Conservation (phyloP, 1,284 basidiomycete genomes). For the Neolentinus lepideus region DNA sequence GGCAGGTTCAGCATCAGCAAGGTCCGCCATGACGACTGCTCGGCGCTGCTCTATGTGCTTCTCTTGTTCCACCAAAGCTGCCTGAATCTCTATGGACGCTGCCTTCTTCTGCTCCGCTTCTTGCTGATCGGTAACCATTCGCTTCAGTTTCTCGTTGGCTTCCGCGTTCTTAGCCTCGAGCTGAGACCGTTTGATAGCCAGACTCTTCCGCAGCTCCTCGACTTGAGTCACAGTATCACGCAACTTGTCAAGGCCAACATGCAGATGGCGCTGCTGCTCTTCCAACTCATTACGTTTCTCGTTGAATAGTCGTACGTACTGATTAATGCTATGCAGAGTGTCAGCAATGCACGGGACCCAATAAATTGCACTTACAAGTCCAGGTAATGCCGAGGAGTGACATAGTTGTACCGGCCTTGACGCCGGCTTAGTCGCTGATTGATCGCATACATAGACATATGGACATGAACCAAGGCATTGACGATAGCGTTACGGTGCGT, state of each 20-base stretch:
- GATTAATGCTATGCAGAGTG: slow-evolving; percentile 71
- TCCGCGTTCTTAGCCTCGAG: slow-evolving; percentile 90
- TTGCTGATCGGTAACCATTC: slow-evolving; percentile 98
- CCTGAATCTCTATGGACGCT: slow-evolving; percentile 94
- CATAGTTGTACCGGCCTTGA: slow-evolving; percentile 92
- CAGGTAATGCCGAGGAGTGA: slow-evolving; percentile 97
- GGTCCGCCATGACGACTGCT: slow-evolving; percentile 88
- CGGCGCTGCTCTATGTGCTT: slow-evolving; percentile 84
- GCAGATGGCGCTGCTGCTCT: slow-evolving; percentile 97
- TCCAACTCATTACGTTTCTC: slow-evolving; percentile 99
- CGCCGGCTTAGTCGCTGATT: slow-evolving; percentile 86
- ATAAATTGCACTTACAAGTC: slow-evolving; percentile 74
- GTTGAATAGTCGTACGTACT: slow-evolving; percentile 93
- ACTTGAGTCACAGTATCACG: slow-evolving; percentile 94
- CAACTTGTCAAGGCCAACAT: slow-evolving; percentile 97
- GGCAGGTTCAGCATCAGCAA: slow-evolving; percentile 97
- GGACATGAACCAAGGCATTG: slow-evolving; percentile 92
- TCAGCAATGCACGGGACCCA: neutral
- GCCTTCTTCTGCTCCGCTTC: slow-evolving; percentile 98
- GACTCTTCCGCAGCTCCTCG: slow-evolving; percentile 91
- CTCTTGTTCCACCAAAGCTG: slow-evolving; percentile 89
- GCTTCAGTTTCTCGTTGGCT: slow-evolving; percentile 95
- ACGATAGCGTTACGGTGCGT: slow-evolving; percentile 83
- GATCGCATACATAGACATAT: slow-evolving; percentile 85
- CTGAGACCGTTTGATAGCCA: slow-evolving; percentile 91